A percentile compares a stretch with the other conserved stretches of the same genome.
Evolutionary conservation across 345 rosid species (phyloP).

Genomic region (Balakata baccata): DNA sequence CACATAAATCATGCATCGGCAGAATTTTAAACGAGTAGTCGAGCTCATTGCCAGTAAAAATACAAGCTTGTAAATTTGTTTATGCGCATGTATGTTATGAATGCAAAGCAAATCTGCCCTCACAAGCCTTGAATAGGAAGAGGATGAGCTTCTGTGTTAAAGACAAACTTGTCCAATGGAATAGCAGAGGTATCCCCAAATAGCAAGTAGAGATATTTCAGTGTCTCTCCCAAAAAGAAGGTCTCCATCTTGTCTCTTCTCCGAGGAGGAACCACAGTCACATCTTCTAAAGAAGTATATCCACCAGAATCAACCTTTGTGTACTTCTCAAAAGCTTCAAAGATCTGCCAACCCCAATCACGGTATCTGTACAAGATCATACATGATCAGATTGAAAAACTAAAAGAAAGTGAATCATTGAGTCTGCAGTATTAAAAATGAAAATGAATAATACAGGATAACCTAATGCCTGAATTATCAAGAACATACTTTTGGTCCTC

Average conservation of each 20-base stretch:
- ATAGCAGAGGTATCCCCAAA: constrained; percentile 70
- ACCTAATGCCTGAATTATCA: too few species aligned
- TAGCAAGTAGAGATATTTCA: constrained; percentile 86
- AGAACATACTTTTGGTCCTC: constrained; percentile 71
- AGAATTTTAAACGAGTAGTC: neutral
- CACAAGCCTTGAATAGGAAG: constrained; percentile 53
- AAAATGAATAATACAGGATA: neutral
- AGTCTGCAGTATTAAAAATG: neutral
- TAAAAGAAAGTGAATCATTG: neutral
- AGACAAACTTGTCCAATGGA: constrained; percentile 79
- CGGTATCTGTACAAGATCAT: constrained; percentile 54
- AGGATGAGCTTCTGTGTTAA: constrained; percentile 95
- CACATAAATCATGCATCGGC: constrained; percentile 2
- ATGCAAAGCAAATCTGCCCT: constrained; percentile 12
- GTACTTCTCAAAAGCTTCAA: constrained; percentile 83
- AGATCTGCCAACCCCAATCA: constrained; percentile 98
- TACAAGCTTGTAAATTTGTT: constrained; percentile 8
- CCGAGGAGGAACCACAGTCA: constrained; percentile 72
- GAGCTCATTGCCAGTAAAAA: neutral
- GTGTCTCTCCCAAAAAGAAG: constrained; percentile 83
- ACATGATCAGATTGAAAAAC: constrained; percentile 3
- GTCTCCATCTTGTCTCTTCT: constrained; percentile 95
- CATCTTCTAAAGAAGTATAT: constrained; percentile 78
- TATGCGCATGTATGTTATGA: constrained; percentile 9
- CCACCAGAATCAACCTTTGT: constrained; percentile 84